A percentile compares a stretch with the other conserved stretches of the same genome.
Evolutionary conservation across 2,329 filamentous ascomycete species (phyloP).

Genomic region (Neocucurbitaria cava): DNA sequence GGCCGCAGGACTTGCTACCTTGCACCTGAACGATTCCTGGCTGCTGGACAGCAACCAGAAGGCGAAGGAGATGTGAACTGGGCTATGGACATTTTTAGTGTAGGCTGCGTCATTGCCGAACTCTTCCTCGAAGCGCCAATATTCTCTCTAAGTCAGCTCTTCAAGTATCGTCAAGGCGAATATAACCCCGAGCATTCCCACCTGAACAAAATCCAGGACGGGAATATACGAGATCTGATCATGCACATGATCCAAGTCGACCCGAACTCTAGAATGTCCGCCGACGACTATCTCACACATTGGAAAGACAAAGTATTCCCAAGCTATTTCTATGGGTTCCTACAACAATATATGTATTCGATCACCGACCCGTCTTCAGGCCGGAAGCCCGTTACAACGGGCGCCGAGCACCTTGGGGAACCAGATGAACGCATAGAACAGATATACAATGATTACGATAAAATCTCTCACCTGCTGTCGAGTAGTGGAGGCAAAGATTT

Average conservation of each 20-base stretch:
- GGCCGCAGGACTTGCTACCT: constrained; percentile 92
- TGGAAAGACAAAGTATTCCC: constrained; percentile 94
- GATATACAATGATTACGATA: constrained; percentile 94
- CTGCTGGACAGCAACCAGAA: constrained; percentile 70
- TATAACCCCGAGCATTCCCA: constrained; percentile 86
- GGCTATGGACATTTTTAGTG: constrained; percentile 99
- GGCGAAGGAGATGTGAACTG: constrained; percentile 72
- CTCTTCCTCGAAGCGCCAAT: constrained; percentile 93
- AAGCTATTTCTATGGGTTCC: constrained; percentile 94
- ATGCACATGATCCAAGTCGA: constrained; percentile 96
- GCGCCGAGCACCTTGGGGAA: constrained; percentile 77
- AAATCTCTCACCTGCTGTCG: constrained; percentile 92
- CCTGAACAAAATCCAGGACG: constrained; percentile 85
- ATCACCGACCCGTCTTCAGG: constrained; percentile 90
- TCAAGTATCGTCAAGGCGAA: constrained; percentile 90
- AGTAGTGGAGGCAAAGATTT: constrained; percentile 64
- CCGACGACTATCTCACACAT: constrained; percentile 91
- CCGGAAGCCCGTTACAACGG: constrained; percentile 72
- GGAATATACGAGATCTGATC: constrained; percentile 85
- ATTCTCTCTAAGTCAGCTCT: constrained; percentile 96
- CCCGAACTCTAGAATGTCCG: constrained; percentile 88
- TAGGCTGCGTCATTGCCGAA: constrained; percentile 95
- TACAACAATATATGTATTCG: constrained; percentile 97
- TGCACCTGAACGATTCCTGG: constrained; percentile 89
- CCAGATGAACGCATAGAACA: constrained; percentile 93